Base-by-base conservation (phyloP, 2,329 filamentous ascomycete species). In the Fusarium poae region DNA sequence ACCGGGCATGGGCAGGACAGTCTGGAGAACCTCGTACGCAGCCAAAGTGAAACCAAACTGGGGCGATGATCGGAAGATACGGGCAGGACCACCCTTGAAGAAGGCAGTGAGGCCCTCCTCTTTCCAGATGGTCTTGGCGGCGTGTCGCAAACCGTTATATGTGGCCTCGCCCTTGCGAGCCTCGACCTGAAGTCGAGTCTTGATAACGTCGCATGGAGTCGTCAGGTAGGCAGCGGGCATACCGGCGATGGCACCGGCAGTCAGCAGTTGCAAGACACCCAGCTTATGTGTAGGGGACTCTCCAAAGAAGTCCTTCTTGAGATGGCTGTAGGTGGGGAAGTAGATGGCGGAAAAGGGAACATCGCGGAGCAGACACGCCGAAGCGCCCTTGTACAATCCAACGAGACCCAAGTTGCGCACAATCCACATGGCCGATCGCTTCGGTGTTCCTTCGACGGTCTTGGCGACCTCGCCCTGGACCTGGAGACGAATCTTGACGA, bases 321-420 rank as follows among this genome's bases (percentile, higher is more conserved):
- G 82, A 78, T 99, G 96, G 78, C 88, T 92, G 84, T 99, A 99
- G 23, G 94, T 91, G 3, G 96, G 95, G 89, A 99, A 99, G 85
- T 99, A 99, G 77, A 99, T 99, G 75, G 93, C 94, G 21, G 95
- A 98, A 84, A 99, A 99, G 44, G 96, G 96, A 40, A 98, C 93
- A 80, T 99, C 96, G 73, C 96, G 94, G 69, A 98, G 87, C 75
- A 99, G 85, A 82, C 96, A 99, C 21, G 96, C 96, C 44, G 91
- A 93, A 21, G 95, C 96, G 66, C 96, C 96, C 86, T 97, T 98
- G 87, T 99, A 99, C 72, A 99, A 85, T 59, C 96, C 96, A 50
- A 97, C 85, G 49, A 99, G 88, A 85, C 96, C 96, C 67, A 99
- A 85, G 81, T 99, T 97, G 78, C 91, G 91, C 65, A 98, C 92